phyloP scores from a whole-genome alignment of 345 rosid genomes.

The Kandelia obovata region DNA sequence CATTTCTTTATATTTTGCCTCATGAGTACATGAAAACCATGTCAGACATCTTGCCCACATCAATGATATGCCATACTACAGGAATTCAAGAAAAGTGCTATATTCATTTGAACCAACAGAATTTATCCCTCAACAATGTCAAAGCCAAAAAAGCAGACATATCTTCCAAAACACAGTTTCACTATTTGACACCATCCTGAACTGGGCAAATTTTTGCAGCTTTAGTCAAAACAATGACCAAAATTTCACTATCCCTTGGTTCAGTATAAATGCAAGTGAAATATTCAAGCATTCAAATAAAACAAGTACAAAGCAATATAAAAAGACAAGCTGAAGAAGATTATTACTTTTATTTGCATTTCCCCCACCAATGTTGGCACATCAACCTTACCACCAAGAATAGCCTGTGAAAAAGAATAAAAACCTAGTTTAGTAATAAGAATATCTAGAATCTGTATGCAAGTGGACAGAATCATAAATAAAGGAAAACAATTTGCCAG shows the following conservation, averaged over 20 bases:
- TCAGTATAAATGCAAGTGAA: neutral
- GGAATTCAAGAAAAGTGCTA: neutral
- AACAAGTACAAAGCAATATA: neutral
- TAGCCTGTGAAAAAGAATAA: slow-evolving; percentile 53
- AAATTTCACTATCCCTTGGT: neutral
- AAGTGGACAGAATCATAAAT: neutral
- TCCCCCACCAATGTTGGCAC: slow-evolving; percentile 81
- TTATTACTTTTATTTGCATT: slow-evolving; percentile 55
- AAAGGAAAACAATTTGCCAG: neutral
- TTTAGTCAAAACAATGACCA: neutral
- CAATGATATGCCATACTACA: neutral
- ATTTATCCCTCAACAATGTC: slow-evolving; percentile 2
- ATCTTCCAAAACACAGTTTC: neutral
- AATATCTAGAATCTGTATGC: slow-evolving; percentile 2
- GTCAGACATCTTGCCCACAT: neutral
- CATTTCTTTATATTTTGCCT: slow-evolving; percentile 3
- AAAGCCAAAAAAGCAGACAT: neutral
- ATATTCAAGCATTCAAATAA: slow-evolving; percentile 2
- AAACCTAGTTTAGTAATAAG: slow-evolving; percentile 13
- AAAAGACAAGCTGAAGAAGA: slow-evolving; percentile 1
- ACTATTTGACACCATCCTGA: neutral
- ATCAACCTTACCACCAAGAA: slow-evolving; percentile 77
- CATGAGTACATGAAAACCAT: neutral
- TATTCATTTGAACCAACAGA: neutral
- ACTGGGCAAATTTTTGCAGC: neutral